Conservation (phyloP, 305 asterid species). For the Lippia alba region DNA sequence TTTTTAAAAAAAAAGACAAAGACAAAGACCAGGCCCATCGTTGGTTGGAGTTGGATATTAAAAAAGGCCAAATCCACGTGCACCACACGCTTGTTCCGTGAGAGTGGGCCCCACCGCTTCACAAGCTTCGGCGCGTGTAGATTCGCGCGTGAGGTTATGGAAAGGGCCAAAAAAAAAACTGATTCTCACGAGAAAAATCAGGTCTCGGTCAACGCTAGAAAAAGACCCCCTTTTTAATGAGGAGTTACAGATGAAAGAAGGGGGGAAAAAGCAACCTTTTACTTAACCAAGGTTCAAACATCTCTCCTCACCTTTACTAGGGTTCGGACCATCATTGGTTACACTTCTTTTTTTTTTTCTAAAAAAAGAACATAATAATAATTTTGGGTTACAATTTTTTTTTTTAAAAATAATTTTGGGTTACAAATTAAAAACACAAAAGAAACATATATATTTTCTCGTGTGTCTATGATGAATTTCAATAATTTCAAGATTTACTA, state of each 20-base stretch:
- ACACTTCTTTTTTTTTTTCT: too few relatives aligned
- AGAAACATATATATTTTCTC: too few relatives aligned
- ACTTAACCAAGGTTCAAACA: conserved; percentile 41
- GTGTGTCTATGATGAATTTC: too few relatives aligned
- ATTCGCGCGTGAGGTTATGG: conserved; percentile 35
- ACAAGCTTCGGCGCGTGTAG: conserved; percentile 27
- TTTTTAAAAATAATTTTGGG: too few relatives aligned
- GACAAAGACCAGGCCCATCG: conserved; percentile 32
- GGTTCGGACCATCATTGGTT: conserved; percentile 36
- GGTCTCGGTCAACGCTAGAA: conserved; percentile 56
- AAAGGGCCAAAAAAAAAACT: background rate
- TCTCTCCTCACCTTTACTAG: background rate
- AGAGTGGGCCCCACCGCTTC: conserved; percentile 40
- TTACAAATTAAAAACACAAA: too few relatives aligned
- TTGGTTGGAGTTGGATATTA: conserved; percentile 5
- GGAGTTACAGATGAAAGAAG: conserved; percentile 41
- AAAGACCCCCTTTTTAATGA: conserved; percentile 41
- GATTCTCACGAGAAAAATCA: conserved; percentile 48
- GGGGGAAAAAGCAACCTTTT: conserved; percentile 39
- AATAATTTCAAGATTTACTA: too few relatives aligned
- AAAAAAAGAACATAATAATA: too few relatives aligned
- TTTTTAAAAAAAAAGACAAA: background rate
- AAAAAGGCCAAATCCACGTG: conserved; percentile 49
- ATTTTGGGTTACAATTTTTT: too few relatives aligned
- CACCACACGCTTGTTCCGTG: conserved; percentile 57